Base-by-base conservation (phyloP, 2,329 filamentous ascomycete genomes). In the Aplosporella prunicola region DNA sequence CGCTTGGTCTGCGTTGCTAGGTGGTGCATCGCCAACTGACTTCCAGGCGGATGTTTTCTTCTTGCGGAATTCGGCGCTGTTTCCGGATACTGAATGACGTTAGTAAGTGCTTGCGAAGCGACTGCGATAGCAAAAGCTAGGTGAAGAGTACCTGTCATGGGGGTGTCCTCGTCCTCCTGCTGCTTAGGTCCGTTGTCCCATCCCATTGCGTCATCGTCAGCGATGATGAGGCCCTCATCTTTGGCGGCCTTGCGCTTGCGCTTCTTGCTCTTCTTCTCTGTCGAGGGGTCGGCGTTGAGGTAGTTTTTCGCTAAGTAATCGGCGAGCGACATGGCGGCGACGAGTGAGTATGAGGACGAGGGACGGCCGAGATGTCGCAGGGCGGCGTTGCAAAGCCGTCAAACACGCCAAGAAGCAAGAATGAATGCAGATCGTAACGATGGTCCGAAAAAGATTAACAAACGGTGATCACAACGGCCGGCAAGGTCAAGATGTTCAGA, bases 231-330 rank as follows among this genome's bases (percentile, higher is more conserved):
- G 18, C 67, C 62, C 29, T 56, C 56, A 8, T 40, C 38, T 35
- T 59, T 56, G 30, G 44, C 50, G 32, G 47, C 51, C 48, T 60
- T 65, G 42, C 67, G 55, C 51, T 72, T 72, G 47, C 68, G 64
- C 58, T 72, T 72, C 49, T 71, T 72, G 18, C 62, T 58, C 35
- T 68, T 65, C 50, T 67, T 69, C 55, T 62, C 52, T 13, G 58
- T 51, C 11, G 44, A 36, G 9, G 45, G 60, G 47, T 81, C 76
- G 26, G 79, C 77, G 2, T 72, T 83, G 33, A 98, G 78, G 58
- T 98, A 98, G 60, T 87, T 91, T 45, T 85, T 81, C 24, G 89
- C 88, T 23, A 98, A 76, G 55, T 96, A 98, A 53, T 79, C 78
- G 41, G 86, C 80, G 47, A 95, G 72, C 39, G 72, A 69, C 73